phyloP scores from a whole-genome alignment of 2,329 filamentous ascomycete genomes.

The Arthrinium puccinioides region DNA sequence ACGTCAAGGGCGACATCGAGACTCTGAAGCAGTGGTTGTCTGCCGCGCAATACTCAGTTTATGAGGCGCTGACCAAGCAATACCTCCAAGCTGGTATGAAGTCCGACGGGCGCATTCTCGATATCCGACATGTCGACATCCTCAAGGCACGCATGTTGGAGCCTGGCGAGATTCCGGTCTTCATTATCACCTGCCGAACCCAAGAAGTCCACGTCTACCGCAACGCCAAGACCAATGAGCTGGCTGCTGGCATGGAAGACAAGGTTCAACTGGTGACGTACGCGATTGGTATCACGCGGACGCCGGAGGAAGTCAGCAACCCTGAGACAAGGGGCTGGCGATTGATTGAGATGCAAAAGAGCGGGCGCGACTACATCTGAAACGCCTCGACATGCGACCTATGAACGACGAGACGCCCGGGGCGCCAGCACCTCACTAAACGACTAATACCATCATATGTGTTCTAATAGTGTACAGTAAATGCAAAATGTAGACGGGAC shows the following conservation, averaged over 20 bases:
- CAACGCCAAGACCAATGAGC: constrained; percentile 80
- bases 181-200: constrained; percentile 92
- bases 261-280: constrained; percentile 98
- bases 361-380: constrained; percentile 76
- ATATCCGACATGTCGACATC: constrained; percentile 91
- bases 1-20: constrained; percentile 91
- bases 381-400: background rate
- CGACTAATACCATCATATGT: constrained; percentile 1
- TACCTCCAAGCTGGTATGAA: constrained; percentile 90
- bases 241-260: constrained; percentile 97
- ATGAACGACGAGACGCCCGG: background rate
- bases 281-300: constrained; percentile 88
- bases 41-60: constrained; percentile 92
- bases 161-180: constrained; percentile 84
- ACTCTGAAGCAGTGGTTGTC: constrained; percentile 93
- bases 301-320: constrained; percentile 93
- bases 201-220: constrained; percentile 97
- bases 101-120: constrained; percentile 89
- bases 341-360: constrained; percentile 98
- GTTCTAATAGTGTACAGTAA: constrained; percentile 4
- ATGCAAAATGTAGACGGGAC: background rate
- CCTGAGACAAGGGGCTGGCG: constrained; percentile 95
- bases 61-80: constrained; percentile 93
- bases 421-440: background rate
- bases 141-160: constrained; percentile 73